phyloP scores from a whole-genome alignment of 768 basidiomycete genomes.

The Lentinula boryana region DNA sequence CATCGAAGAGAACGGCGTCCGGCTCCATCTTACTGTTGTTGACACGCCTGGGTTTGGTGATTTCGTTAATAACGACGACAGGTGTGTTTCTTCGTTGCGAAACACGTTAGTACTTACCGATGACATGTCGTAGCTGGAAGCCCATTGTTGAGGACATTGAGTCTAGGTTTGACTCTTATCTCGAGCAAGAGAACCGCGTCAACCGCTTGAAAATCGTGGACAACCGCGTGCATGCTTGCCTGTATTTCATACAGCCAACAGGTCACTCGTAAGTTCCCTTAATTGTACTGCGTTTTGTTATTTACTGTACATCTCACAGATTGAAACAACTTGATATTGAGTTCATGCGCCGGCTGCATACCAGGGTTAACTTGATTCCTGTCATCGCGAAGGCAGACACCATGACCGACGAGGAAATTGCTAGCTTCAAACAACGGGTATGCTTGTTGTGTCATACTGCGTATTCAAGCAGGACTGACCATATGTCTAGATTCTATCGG shows the following conservation, averaged over 20 bases:
- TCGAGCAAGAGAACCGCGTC: slow-evolving; percentile 98
- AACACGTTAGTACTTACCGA: slow-evolving; percentile 10
- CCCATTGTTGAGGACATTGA: slow-evolving; percentile 99
- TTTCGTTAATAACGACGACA: slow-evolving; percentile 99
- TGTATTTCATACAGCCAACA: slow-evolving; percentile 99
- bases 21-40: slow-evolving; percentile 96
- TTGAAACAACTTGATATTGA: slow-evolving; percentile 98
- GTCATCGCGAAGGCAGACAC: slow-evolving; percentile 99
- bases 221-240: slow-evolving; percentile 96
- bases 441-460: background rate
- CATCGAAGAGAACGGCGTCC: slow-evolving; percentile 97
- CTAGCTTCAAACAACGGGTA: slow-evolving; percentile 90
- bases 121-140: slow-evolving; percentile 69
- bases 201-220: slow-evolving; percentile 91
- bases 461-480: background rate
- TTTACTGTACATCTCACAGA: slow-evolving; percentile 31
- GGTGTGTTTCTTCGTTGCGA: slow-evolving; percentile 38
- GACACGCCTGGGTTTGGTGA: slow-evolving; percentile 99
- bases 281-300: background rate
- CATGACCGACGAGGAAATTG: slow-evolving; percentile 92
- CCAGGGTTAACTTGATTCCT: slow-evolving; percentile 97
- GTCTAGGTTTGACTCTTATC: slow-evolving; percentile 92
- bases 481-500: slow-evolving; percentile 67
- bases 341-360: slow-evolving; percentile 97
- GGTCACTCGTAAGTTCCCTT: slow-evolving; percentile 81